phyloP scores from a whole-genome alignment of 1,284 basidiomycete genomes.

The Heterobasidion occidentale region DNA sequence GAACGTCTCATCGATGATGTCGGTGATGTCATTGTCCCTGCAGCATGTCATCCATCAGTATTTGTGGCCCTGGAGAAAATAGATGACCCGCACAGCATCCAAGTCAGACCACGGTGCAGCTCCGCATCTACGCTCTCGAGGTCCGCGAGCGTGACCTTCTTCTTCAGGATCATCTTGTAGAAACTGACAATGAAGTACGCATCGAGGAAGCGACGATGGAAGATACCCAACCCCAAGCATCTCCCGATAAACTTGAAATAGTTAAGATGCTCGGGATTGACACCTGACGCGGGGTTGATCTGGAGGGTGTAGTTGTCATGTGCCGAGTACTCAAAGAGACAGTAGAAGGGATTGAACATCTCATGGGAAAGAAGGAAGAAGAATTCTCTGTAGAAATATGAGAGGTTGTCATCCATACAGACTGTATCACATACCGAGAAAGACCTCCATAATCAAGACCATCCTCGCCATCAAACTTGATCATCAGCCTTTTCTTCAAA shows the following conservation, averaged over 20 bases:
- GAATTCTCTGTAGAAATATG: conserved; percentile 70
- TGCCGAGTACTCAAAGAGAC: conserved; percentile 97
- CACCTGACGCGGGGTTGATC: conserved; percentile 95
- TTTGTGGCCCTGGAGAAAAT: conserved; percentile 1
- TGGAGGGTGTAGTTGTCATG: conserved; percentile 99
- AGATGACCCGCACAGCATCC: conserved; percentile 80
- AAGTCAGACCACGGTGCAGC: conserved; percentile 84
- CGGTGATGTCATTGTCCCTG: conserved; percentile 92
- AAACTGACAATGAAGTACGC: conserved; percentile 99
- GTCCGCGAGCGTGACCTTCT: conserved; percentile 81
- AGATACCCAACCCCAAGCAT: conserved; percentile 90
- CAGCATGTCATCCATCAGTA: neutral
- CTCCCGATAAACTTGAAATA: conserved; percentile 99
- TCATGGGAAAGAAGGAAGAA: conserved; percentile 99
- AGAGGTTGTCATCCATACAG: conserved; percentile 1
- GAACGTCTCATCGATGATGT: conserved; percentile 93
- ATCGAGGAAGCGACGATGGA: conserved; percentile 97
- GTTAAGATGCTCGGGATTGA: conserved; percentile 98
- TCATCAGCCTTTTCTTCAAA: conserved; percentile 94
- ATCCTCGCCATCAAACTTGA: conserved; percentile 98
- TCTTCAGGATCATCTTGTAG: conserved; percentile 98
- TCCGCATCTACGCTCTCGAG: conserved; percentile 89
- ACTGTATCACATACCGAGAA: conserved; percentile 56
- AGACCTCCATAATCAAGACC: conserved; percentile 98
- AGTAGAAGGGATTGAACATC: conserved; percentile 99